Base-by-base conservation (phyloP, 345 rosid species). In the Euphorbia lathyris region DNA sequence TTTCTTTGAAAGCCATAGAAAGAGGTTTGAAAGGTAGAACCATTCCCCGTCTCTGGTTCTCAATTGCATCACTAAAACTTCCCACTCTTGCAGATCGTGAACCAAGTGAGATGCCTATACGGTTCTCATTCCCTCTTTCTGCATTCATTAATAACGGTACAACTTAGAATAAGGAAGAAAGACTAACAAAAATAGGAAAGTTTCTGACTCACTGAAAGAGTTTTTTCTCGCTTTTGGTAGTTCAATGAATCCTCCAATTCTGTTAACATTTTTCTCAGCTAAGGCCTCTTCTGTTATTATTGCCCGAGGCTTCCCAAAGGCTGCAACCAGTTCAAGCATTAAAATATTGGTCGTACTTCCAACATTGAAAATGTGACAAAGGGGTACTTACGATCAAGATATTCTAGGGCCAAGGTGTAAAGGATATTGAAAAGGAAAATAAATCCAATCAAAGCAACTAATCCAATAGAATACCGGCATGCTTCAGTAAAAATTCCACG, bases 381-480 rank as follows among this genome's bases (percentile, higher is more conserved):
- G 58, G 67, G 55, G 17, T 53, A 78, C 97, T 81, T 77, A 93
- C 98, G 87, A 48, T 89, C 76, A 13, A 93, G 85, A 77, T 82
- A 89, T 59, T 86, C 79, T 3, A 93, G 78, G 45, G 96, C 90
- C 68, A 89, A 7, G 16, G 81, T 80, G 83, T 82, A 93, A 67
- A 87, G 84, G 67, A 86, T 74, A 76, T 93, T 93, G 78, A 86
- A 89, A 5, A 91, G 65, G 72, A 86, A 53, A 26, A 79, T 63
- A 63, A 72, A 86, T 74, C 92, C 97, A 23, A 89, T 79, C 70
- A 74, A 64, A 70, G 91, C 94, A 43, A 86, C 95, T 17, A 82
- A 75, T 69, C 91, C 97, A 23, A 91, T 83, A 97, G 97, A 94
- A 72, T 91, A 94, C 95, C 97, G 89, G 71, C 69, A 74, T 57